Percentiles rank a stretch among this genome's conserved stretches.
Evolutionary conservation across 1,139 yeast species (phyloP).

Genomic region (Hanseniaspora sp.): DNA sequence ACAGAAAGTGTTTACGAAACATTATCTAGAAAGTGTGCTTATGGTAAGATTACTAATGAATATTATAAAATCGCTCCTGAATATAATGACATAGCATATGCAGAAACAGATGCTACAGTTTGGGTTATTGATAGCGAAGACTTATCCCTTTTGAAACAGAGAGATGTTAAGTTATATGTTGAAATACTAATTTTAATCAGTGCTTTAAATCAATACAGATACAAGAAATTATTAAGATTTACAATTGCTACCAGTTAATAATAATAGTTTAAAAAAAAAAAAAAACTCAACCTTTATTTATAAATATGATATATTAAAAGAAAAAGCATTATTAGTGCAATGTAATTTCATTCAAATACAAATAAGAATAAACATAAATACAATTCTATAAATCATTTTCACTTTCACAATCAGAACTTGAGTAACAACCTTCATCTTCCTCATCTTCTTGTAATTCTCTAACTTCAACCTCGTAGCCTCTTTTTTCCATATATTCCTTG

Average conservation of each 20-base stretch:
- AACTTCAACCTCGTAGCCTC: conserved; percentile 52
- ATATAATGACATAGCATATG: conserved; percentile 11
- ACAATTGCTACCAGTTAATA: conserved; percentile 42
- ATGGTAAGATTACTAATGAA: conserved; percentile 42
- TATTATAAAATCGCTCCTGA: conserved; percentile 20
- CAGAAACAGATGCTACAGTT: conserved; percentile 47
- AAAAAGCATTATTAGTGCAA: neutral
- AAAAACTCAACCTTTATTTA: neutral
- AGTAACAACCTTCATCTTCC: conserved; percentile 14
- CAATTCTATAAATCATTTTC: neutral
- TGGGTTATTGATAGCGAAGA: conserved; percentile 56
- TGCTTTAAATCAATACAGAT: conserved; percentile 59
- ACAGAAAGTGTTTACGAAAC: conserved; percentile 56
- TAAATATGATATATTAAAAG: neutral
- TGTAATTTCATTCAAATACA: neutral
- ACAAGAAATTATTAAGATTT: conserved; percentile 60
- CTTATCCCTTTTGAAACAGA: conserved; percentile 35
- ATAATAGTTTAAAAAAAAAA: neutral
- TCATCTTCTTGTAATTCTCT: conserved; percentile 41
- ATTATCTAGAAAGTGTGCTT: conserved; percentile 78
- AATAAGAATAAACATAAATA: neutral
- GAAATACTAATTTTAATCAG: conserved; percentile 60
- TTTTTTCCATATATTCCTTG: conserved; percentile 36
- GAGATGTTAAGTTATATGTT: conserved; percentile 44
- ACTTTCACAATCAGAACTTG: neutral